These are phyloP conservation scores for Omphalotus guepiniiformis DNA, from an alignment of 768 basidiomycete genomes.

Conservation along the genomic window DNA sequence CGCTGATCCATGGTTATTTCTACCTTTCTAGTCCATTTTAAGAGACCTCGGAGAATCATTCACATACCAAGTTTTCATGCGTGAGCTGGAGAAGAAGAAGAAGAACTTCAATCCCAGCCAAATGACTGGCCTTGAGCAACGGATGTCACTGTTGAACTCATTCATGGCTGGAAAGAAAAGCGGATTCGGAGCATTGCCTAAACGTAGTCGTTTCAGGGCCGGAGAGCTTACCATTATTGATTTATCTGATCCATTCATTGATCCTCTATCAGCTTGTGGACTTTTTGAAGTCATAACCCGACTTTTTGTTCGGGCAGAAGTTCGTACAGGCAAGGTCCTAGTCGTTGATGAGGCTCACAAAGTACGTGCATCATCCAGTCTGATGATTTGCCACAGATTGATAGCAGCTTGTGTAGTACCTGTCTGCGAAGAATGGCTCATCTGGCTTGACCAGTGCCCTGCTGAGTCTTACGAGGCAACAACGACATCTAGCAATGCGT, in stretches of 20 bases:
- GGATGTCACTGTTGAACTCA: constrained; percentile 55
- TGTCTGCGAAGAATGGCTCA: constrained; percentile 40
- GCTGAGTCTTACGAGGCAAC: constrained; percentile 58
- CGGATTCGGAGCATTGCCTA: constrained; percentile 1
- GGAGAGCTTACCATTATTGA: constrained; percentile 68
- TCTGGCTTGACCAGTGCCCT: constrained; percentile 57
- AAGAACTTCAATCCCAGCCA: constrained; percentile 55
- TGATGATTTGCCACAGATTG: not conserved
- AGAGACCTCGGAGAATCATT: constrained; percentile 61
- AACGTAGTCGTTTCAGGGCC: constrained; percentile 38
- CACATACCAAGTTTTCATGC: constrained; percentile 45
- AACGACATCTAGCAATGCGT: constrained; percentile 69
- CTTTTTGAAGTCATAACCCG: constrained; percentile 68
- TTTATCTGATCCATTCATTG: constrained; percentile 70
- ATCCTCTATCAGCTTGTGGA: constrained; percentile 60
- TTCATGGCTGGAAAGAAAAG: constrained; percentile 39
- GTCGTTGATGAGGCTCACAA: constrained; percentile 78
- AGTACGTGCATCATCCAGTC: constrained; percentile 27
- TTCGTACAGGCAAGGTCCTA: constrained; percentile 61
- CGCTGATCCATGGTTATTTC: not conserved
- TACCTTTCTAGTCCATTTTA: constrained; percentile 43
- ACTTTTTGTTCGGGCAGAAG: constrained; percentile 56
- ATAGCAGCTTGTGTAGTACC: constrained; percentile 41
- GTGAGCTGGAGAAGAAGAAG: constrained; percentile 40
- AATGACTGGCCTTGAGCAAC: constrained; percentile 52